Percentiles rank a stretch among this genome's conserved stretches.
Conservation (phyloP, 2,329 filamentous ascomycete species). For the Phoma herbarum region DNA sequence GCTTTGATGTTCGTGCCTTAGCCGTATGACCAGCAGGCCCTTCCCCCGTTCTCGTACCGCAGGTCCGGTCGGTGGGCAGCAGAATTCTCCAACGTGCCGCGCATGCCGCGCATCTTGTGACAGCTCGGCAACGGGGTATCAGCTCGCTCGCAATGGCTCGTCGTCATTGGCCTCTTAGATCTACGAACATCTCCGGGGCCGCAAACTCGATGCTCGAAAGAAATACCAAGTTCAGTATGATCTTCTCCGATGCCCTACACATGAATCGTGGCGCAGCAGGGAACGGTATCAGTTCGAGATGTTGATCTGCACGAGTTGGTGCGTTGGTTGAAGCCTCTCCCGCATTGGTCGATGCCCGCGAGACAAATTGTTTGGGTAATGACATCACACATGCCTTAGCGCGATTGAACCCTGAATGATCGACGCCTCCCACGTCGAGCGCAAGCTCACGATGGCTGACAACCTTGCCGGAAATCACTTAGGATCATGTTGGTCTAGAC, state of each 20-base stretch:
- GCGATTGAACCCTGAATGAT: slow-evolving; percentile 21
- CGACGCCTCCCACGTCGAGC: slow-evolving; percentile 12
- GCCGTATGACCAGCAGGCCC: background rate
- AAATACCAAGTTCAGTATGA: background rate
- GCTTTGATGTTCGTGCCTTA: background rate
- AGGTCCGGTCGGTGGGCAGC: background rate
- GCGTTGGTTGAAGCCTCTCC: slow-evolving; percentile 5
- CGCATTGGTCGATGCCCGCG: background rate
- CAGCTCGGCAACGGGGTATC: background rate
- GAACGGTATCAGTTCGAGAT: slow-evolving; percentile 4
- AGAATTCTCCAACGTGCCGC: background rate
- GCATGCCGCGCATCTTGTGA: background rate
- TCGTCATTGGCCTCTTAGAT: background rate
- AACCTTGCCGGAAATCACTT: slow-evolving; percentile 20
- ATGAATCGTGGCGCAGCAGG: slow-evolving; percentile 17
- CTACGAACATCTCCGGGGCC: background rate
- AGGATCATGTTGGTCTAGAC: slow-evolving; percentile 13
- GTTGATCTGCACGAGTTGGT: slow-evolving; percentile 19
- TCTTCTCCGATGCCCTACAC: background rate
- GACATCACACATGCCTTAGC: slow-evolving; percentile 16
- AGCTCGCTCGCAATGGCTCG: background rate
- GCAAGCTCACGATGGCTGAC: slow-evolving; percentile 12
- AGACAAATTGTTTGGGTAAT: slow-evolving; percentile 5
- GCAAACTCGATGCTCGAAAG: background rate
- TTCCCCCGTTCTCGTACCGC: background rate